Evolutionary conservation across 1,284 basidiomycete genomes (phyloP), one percentile per base, ranked within the genome.

Genomic region (Trichosporon sp.): DNA sequence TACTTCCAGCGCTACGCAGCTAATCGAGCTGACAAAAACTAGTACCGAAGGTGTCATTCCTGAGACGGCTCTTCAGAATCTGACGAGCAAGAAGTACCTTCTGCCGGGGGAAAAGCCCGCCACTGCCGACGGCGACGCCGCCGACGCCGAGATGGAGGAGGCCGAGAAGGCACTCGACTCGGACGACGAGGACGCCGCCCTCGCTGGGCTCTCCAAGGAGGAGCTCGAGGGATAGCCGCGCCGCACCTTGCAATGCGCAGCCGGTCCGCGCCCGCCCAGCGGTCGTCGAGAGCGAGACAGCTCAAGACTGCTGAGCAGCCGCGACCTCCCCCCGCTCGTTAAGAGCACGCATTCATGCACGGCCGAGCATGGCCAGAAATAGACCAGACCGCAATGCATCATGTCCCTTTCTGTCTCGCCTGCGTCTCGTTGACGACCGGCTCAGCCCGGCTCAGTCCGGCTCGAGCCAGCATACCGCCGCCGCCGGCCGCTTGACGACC

Each of bases 41-140:
- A 93, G 91, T 75, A 84, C 87, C 0, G 86, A 87, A 75, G 92
- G 91, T 1, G 86, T 85, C 60, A 88, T 95, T 53, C 92, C 92
- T 0, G 81, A 87, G 0, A 85, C 83, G 15, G 88, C 90, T 3
- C 70, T 75, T 25, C 85, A 92, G 56, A 85, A 90, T n/a, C 64
- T 72, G 60, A 72, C 75, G 88, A 86, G 76, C 88, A 86, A 74
- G 87, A 88, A 72, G 69, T 72, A 66, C 85, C 85, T 60, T n/a
- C 56, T 60, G 29, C 27, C 27, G 15, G 27, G 56, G 4, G 56
- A 31, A 29, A 60, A 60, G 56, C 56, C 56, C 15, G 7, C 56
- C 18, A 7, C 21, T 3, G 29, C 18, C 56, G 75, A 85, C 84
- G 69, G 85, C 91, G 77, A 13, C 87, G 88, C 74, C 87, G 88